phyloP scores from a whole-genome alignment of 1,284 basidiomycete genomes.

The Leccinum subrobustum region DNA sequence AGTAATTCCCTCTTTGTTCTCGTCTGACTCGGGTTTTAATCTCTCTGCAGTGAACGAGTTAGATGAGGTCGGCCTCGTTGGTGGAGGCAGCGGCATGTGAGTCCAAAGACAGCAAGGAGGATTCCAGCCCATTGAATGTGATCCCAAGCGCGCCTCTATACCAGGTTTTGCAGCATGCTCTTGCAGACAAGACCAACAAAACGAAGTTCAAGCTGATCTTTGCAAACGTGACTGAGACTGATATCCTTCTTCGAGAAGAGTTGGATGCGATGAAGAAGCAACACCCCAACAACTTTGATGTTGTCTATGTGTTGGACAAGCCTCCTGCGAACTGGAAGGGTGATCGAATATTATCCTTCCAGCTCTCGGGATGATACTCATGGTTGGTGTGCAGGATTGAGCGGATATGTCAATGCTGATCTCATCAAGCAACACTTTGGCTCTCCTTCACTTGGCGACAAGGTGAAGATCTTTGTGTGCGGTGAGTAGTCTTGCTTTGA shows the following conservation, averaged over 20 bases:
- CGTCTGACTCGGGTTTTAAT: background rate
- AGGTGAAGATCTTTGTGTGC: constrained; percentile 89
- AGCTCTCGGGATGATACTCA: constrained; percentile 15
- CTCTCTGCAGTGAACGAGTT: constrained; percentile 71
- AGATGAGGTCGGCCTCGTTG: constrained; percentile 85
- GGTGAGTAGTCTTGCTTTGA: constrained; percentile 45
- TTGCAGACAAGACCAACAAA: constrained; percentile 76
- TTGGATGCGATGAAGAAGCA: constrained; percentile 75
- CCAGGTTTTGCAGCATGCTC: constrained; percentile 74
- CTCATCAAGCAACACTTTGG: constrained; percentile 75
- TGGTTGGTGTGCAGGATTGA: constrained; percentile 41
- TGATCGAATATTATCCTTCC: constrained; percentile 19
- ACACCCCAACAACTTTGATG: constrained; percentile 71
- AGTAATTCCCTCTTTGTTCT: constrained; percentile 37
- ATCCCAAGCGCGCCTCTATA: constrained; percentile 65
- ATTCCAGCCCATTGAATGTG: constrained; percentile 16
- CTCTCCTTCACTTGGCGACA: constrained; percentile 67
- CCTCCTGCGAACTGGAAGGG: constrained; percentile 72
- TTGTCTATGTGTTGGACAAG: constrained; percentile 89
- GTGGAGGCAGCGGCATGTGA: constrained; percentile 86
- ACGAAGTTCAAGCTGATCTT: constrained; percentile 95
- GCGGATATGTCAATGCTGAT: constrained; percentile 73
- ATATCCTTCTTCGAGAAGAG: constrained; percentile 86
- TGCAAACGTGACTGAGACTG: constrained; percentile 86
- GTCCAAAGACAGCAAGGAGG: constrained; percentile 24